Evolutionary conservation across 108 stramenopile genomes (phyloP), one percentile per base, ranked within the genome.

Genomic region (Pseudonitzschia delicatissima): DNA sequence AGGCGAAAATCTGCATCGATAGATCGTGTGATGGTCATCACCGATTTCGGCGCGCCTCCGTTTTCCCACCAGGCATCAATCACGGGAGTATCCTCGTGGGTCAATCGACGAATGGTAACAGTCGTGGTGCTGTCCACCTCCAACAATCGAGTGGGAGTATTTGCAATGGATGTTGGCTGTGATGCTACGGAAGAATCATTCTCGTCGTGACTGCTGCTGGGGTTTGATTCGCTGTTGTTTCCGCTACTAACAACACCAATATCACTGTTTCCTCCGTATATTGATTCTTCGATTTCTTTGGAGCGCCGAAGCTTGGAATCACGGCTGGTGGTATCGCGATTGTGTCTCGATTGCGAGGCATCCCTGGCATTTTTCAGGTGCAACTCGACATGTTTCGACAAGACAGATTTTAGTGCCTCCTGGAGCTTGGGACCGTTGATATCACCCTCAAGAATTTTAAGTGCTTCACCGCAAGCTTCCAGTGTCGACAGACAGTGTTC

Each of bases 401-500:
- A 26, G 15, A 53, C 52, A n/a, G n/a, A 4, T 13, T 27, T 8
- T n/a, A 53, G 7, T n/a, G 6, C 6, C 12, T 12, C 29, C 29
- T 23, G 21, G 15, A 53, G 23, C 29, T n/a, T 31, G 2, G 67
- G 34, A 15, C 21, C 37, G 13, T 55, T 32, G 49, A n/a, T 12
- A 1, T 21, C 26, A 5, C 47, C 47, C 36, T 68, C 67, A 8
- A 81, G 52, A 15, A 72, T 47, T 26, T 42, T 17, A 27, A 84
- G 34, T 18, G 83, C 53, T 35, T 66, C 65, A 5, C 53, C 81
- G 62, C 80, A 81, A 2, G 80, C 74, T 45, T 85, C 84, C 12
- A 81, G 52, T 20, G 84, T 85, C 6, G 84, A 85, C 5, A 81
- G 75, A 45, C 78, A 85, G 61, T 82, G 64, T 13, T 20, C 52